phyloP scores from a whole-genome alignment of 352 stramenopile genomes.

The Blastocystis sp. region DNA sequence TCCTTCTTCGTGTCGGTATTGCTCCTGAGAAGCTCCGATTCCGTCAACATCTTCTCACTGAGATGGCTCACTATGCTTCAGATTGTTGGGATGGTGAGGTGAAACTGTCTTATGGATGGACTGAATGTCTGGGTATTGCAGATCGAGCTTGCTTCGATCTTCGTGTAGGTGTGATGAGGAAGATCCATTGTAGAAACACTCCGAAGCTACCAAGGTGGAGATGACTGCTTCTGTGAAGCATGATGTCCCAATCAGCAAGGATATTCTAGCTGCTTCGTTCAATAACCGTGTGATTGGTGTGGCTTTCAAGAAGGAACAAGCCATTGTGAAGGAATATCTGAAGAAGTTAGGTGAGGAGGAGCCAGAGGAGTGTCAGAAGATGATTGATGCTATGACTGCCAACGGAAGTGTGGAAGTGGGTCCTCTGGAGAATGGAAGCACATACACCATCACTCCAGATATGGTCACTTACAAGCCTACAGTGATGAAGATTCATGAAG shows the following conservation, averaged over 20 bases:
- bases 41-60: conserved; percentile 92
- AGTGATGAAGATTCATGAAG: conserved; percentile 84
- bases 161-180: conserved; percentile 71
- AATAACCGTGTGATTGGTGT: conserved; percentile 91
- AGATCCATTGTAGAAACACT: conserved; percentile 69
- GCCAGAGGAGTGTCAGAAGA: neutral
- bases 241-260: conserved; percentile 72
- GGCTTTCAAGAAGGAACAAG: conserved; percentile 87
- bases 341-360: conserved; percentile 64
- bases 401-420: neutral
- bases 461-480: conserved; percentile 87
- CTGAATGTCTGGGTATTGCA: conserved; percentile 95
- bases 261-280: conserved; percentile 84
- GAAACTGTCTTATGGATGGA: conserved; percentile 90
- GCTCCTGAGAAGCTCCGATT: conserved; percentile 86
- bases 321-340: conserved; percentile 72
- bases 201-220: conserved; percentile 71
- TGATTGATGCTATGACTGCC: neutral
- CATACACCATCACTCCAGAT: conserved; percentile 78
- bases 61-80: conserved; percentile 98
- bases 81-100: conserved; percentile 99
- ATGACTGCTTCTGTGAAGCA: conserved; percentile 80
- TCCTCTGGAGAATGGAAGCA: conserved; percentile 31
- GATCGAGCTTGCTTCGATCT: conserved; percentile 96
- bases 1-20: conserved; percentile 82